phyloP scores from a whole-genome alignment of 2,329 filamentous ascomycete genomes.

The Diaporthe sp. region DNA sequence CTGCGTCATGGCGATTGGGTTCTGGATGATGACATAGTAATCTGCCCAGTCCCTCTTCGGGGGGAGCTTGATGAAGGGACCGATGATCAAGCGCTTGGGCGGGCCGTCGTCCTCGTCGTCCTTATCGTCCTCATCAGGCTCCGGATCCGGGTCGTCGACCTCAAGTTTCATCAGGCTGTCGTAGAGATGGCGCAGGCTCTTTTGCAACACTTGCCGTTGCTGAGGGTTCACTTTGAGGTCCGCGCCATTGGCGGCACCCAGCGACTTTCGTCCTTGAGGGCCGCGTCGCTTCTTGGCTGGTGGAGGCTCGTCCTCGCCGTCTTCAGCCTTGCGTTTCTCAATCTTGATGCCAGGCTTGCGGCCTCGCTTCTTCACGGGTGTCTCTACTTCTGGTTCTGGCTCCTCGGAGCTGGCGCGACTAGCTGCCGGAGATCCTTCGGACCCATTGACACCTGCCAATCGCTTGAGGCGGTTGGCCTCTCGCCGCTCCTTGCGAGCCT shows the following conservation, averaged over 20 bases:
- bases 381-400: constrained; percentile 54
- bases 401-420: constrained; percentile 89
- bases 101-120: constrained; percentile 68
- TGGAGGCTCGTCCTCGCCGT: constrained; percentile 81
- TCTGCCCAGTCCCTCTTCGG: constrained; percentile 91
- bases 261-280: constrained; percentile 77
- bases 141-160: constrained; percentile 76
- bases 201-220: constrained; percentile 83
- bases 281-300: constrained; percentile 80
- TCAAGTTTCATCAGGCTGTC: constrained; percentile 87
- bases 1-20: constrained; percentile 95
- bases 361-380: constrained; percentile 83
- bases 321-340: constrained; percentile 90
- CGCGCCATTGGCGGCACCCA: constrained; percentile 50
- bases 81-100: constrained; percentile 84
- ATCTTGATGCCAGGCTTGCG: constrained; percentile 80
- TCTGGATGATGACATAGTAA: constrained; percentile 93
- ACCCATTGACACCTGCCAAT: constrained; percentile 45
- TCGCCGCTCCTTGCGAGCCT: constrained; percentile 85
- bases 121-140: constrained; percentile 55
- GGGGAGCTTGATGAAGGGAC: constrained; percentile 92
- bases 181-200: constrained; percentile 81
- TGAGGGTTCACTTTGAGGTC: constrained; percentile 74
- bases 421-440: constrained; percentile 80
- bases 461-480: constrained; percentile 81